Evolutionary conservation across 2,329 filamentous ascomycete species (phyloP).

Genomic region (Cytospora leucostoma): DNA sequence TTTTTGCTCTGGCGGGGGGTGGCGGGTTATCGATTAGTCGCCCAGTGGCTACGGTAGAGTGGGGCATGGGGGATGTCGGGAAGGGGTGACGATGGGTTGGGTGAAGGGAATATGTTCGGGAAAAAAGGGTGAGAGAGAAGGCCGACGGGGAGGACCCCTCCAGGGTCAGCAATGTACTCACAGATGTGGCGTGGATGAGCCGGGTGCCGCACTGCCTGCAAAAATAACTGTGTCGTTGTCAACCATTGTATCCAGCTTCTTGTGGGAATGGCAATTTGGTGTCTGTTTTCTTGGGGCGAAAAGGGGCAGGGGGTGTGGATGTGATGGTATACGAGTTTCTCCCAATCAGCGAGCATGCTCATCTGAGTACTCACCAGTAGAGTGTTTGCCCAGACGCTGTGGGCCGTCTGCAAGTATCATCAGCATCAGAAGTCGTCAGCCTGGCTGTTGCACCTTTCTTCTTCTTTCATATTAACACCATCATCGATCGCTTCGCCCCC

Average conservation of each 20-base stretch:
- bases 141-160: constrained; percentile 4
- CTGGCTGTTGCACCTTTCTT: neutral
- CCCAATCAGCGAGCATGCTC: neutral
- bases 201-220: constrained; percentile 67
- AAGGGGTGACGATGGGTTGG: neutral
- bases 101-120: neutral
- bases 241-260: constrained; percentile 8
- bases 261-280: too few relatives aligned
- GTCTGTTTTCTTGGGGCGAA: neutral
- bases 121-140: neutral
- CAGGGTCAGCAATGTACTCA: constrained; percentile 35
- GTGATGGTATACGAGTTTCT: neutral
- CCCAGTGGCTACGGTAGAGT: neutral
- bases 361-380: constrained; percentile 50
- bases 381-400: constrained; percentile 59
- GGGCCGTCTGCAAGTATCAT: constrained; percentile 47
- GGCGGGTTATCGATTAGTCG: too few relatives aligned
- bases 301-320: neutral
- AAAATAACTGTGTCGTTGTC: constrained; percentile 54
- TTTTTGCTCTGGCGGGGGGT: constrained; percentile 54
- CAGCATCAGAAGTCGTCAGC: constrained; percentile 17
- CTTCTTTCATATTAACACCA: neutral
- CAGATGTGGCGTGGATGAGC: constrained; percentile 62
- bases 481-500: neutral
- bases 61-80: neutral